phyloP scores from a whole-genome alignment of 1,284 basidiomycete genomes.

The Tilletia walkeri region DNA sequence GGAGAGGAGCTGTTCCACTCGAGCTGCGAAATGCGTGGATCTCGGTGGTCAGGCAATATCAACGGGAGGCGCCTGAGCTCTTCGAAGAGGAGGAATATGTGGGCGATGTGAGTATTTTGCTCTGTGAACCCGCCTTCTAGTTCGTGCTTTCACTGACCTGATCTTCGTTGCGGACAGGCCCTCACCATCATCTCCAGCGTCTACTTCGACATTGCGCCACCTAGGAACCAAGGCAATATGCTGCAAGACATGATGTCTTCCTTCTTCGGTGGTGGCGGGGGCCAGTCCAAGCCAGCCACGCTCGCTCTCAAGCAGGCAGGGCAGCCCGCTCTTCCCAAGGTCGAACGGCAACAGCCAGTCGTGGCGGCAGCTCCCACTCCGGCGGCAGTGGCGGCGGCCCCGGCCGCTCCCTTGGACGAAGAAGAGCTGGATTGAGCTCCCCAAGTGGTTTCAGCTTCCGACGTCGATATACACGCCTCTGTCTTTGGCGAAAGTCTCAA shows the following conservation, averaged over 20 bases:
- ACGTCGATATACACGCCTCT: no score
- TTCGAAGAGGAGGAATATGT: conserved; percentile 14
- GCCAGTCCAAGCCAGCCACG: no score
- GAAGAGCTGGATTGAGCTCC: conserved; percentile 13
- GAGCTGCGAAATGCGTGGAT: conserved; percentile 24
- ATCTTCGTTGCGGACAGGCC: conserved; percentile 4
- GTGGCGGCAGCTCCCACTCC: background rate
- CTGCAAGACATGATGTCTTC: conserved; percentile 19
- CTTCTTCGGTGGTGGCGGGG: conserved; percentile 1
- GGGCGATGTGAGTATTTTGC: conserved; percentile 1
- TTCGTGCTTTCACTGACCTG: background rate
- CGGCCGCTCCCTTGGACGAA: conserved; percentile 6
- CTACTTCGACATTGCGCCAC: conserved; percentile 17
- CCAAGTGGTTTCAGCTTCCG: no score
- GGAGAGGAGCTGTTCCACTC: conserved; percentile 12
- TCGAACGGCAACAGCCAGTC: background rate
- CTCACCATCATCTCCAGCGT: conserved; percentile 15
- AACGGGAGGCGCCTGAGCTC: conserved; percentile 1
- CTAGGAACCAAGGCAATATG: conserved; percentile 17
- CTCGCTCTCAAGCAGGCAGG: background rate
- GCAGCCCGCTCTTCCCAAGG: background rate
- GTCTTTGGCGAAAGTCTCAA: no score
- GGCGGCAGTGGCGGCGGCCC: background rate
- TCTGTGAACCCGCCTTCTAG: background rate
- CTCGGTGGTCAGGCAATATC: conserved; percentile 5